A percentile compares a stretch with the other conserved stretches of the same genome.
Conservation (phyloP, 2,329 filamentous ascomycete species). For the Fulvia fulva region DNA sequence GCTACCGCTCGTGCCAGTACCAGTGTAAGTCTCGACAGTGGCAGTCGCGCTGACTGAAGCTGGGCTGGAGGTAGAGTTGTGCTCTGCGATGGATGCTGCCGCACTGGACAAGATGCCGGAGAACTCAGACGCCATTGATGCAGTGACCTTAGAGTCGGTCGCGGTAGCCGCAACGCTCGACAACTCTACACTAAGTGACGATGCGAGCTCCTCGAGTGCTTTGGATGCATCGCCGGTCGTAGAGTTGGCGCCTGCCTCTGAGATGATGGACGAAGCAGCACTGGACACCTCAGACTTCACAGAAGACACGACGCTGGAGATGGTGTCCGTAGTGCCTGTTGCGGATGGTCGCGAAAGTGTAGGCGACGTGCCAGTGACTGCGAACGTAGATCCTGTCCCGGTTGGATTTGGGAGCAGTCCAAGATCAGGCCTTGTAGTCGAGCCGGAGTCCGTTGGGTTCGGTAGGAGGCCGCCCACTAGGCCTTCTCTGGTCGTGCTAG, state of each 20-base stretch:
- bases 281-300: conserved; percentile 21
- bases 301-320: conserved; percentile 24
- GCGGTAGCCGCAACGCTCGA: conserved; percentile 30
- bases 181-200: conserved; percentile 27
- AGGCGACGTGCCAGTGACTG: not conserved
- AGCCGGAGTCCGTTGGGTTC: not conserved
- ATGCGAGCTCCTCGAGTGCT: conserved; percentile 29
- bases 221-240: conserved; percentile 7
- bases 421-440: not conserved
- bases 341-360: not conserved
- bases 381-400: not conserved
- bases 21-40: conserved; percentile 11
- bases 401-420: not conserved
- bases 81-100: conserved; percentile 22
- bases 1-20: not conserved
- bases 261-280: conserved; percentile 20
- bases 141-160: conserved; percentile 26
- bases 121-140: conserved; percentile 27
- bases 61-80: conserved; percentile 11
- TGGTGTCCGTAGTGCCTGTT: not conserved
- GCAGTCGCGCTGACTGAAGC: conserved; percentile 17
- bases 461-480: not conserved
- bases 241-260: conserved; percentile 13
- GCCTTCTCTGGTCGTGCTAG: not conserved
- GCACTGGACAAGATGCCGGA: conserved; percentile 32